phyloP scores from a whole-genome alignment of 2,329 filamentous ascomycete species.

The Neoarthrinium moseri region DNA sequence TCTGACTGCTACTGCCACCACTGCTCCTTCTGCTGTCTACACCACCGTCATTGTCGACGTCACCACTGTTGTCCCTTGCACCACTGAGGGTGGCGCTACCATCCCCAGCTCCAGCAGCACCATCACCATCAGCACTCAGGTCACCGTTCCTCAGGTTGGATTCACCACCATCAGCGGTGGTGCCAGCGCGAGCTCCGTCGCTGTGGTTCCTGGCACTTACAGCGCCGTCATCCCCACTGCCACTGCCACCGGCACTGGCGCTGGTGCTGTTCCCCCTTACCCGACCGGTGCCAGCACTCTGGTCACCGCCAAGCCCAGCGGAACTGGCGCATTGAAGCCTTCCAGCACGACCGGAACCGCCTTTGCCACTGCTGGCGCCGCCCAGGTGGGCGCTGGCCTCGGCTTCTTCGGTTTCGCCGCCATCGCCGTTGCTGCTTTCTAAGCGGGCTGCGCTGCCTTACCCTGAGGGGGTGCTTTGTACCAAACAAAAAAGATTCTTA shows the following conservation, averaged over 20 bases:
- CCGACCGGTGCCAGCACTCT: slow-evolving; percentile 27
- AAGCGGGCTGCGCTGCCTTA: slow-evolving; percentile 23
- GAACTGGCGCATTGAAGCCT: slow-evolving; percentile 27
- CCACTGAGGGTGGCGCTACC: slow-evolving; percentile 41
- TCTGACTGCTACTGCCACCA: slow-evolving; percentile 49
- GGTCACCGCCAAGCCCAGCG: slow-evolving; percentile 35
- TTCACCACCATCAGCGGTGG: slow-evolving; percentile 39
- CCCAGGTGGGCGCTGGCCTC: slow-evolving; percentile 39
- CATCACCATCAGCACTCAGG: slow-evolving; percentile 41
- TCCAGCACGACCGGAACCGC: slow-evolving; percentile 17
- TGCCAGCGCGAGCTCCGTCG: slow-evolving; percentile 34
- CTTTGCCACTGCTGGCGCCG: slow-evolving; percentile 31
- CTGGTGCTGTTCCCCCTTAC: slow-evolving; percentile 18
- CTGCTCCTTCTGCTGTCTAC: slow-evolving; percentile 36
- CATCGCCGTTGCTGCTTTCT: slow-evolving; percentile 46
- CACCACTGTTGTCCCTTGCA: slow-evolving; percentile 52
- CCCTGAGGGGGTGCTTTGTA: slow-evolving; percentile 15
- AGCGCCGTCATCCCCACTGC: slow-evolving; percentile 28
- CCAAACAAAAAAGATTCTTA: slow-evolving; percentile 17
- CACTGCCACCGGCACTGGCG: slow-evolving; percentile 25
- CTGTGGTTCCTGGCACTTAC: slow-evolving; percentile 20
- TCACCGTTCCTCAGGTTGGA: slow-evolving; percentile 39
- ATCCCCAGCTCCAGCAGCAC: slow-evolving; percentile 52
- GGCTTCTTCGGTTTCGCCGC: slow-evolving; percentile 43
- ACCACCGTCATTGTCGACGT: slow-evolving; percentile 49